Percentiles rank a stretch among this genome's conserved stretches.
Evolutionary conservation across 495 filamentous ascomycete species (phyloP).

Genomic region (Glutinoglossum americanum): DNA sequence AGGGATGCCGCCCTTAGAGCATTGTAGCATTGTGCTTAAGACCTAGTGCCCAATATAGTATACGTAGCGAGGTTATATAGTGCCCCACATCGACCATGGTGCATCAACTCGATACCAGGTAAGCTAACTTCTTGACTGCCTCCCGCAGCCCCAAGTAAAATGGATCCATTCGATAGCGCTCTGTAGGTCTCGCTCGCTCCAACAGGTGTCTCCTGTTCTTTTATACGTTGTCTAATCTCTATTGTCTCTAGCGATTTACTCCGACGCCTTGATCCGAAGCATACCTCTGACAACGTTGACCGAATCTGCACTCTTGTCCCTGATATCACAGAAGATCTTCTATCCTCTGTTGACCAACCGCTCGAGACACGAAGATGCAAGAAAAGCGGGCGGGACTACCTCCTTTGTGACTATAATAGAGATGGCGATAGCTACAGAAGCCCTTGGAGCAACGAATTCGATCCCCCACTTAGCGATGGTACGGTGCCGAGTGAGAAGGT

Average conservation of each 20-base stretch:
- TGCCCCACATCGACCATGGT: background rate
- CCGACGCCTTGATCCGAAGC: slow-evolving; percentile 85
- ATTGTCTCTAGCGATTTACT: slow-evolving; percentile 60
- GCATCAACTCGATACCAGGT: background rate
- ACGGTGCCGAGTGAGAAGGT: slow-evolving; percentile 70
- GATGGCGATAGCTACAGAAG: slow-evolving; percentile 94
- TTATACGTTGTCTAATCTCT: background rate
- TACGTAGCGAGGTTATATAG: background rate
- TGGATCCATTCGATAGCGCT: slow-evolving; percentile 1
- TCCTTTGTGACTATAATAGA: slow-evolving; percentile 98
- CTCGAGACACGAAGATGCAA: slow-evolving; percentile 67
- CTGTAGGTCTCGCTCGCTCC: background rate
- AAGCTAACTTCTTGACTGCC: background rate
- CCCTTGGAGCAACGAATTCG: slow-evolving; percentile 96
- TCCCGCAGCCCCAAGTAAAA: background rate
- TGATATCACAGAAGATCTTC: slow-evolving; percentile 87
- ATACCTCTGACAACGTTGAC: slow-evolving; percentile 66
- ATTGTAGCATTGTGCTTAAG: too few relatives aligned
- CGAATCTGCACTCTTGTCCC: slow-evolving; percentile 70
- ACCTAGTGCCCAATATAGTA: too few relatives aligned
- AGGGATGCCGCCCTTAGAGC: too few relatives aligned
- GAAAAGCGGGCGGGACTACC: slow-evolving; percentile 81
- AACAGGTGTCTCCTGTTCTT: background rate
- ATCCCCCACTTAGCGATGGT: slow-evolving; percentile 55
- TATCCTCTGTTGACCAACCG: slow-evolving; percentile 91